Evolutionary conservation across 1,284 basidiomycete genomes (phyloP).

Genomic region (Ganoderma sp.): DNA sequence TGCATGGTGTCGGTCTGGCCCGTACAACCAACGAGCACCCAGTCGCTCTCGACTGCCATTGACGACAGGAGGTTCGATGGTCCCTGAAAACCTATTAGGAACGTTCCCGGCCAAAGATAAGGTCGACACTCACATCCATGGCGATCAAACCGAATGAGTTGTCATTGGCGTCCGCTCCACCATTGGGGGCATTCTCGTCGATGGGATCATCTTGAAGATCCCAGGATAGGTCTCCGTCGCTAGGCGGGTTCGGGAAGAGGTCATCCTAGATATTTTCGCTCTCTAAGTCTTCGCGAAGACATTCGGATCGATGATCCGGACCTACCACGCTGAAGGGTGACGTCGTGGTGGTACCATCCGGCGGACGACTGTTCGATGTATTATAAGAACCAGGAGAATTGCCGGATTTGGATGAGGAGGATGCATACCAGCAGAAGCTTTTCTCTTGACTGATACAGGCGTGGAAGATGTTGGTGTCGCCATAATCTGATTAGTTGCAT

Average conservation of each 20-base stretch:
- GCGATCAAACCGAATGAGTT: not conserved
- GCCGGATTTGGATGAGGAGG: not conserved
- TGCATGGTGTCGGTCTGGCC: slow-evolving; percentile 12
- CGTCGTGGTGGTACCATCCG: not conserved
- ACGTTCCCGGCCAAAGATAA: not conserved
- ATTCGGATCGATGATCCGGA: not conserved
- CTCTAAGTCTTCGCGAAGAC: too few species aligned
- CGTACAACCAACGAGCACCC: slow-evolving; percentile 20
- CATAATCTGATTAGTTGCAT: not conserved
- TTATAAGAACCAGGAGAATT: too few species aligned
- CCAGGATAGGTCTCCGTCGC: not conserved
- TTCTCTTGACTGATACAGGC: not conserved
- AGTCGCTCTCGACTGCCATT: slow-evolving; percentile 13
- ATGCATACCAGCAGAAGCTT: not conserved
- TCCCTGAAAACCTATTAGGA: not conserved
- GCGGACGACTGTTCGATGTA: not conserved
- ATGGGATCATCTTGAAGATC: not conserved
- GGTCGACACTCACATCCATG: not conserved
- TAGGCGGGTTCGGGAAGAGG: slow-evolving; percentile 1
- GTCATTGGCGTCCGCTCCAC: not conserved
- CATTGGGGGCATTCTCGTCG: not conserved
- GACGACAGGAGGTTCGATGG: slow-evolving; percentile 19
- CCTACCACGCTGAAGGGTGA: not conserved
- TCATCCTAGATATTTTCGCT: not conserved
- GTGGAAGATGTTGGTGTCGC: not conserved